Conservation (phyloP, 2,329 filamentous ascomycete genomes). For the Macrophomina tecta region DNA sequence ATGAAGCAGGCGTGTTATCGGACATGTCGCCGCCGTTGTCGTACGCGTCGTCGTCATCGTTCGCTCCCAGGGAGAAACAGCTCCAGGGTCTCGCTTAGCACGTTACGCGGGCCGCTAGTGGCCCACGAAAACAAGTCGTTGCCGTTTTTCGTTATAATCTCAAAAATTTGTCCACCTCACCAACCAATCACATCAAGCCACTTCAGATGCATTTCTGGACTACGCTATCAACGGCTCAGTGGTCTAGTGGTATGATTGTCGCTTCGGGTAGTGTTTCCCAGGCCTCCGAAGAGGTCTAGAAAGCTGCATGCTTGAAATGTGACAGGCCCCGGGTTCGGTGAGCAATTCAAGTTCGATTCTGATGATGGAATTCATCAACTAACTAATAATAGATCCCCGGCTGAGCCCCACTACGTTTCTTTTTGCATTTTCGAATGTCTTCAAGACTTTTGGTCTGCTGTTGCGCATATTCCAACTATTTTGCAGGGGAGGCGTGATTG, state of each 20-base stretch:
- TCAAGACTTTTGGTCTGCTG: neutral
- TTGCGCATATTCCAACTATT: neutral
- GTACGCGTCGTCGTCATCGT: neutral
- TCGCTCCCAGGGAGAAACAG: neutral
- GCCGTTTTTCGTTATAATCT: neutral
- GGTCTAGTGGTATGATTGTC: slow-evolving; percentile 75
- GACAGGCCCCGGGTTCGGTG: slow-evolving; percentile 17
- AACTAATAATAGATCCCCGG: slow-evolving; percentile 4
- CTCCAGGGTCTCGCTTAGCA: neutral
- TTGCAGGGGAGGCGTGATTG: too few species aligned
- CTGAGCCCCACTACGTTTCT: neutral
- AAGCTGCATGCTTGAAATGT: neutral
- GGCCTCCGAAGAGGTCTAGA: neutral
- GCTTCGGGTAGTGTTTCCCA: slow-evolving; percentile 60
- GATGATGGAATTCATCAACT: neutral
- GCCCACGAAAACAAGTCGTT: neutral
- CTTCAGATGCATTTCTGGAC: neutral
- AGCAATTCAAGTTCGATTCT: slow-evolving; percentile 10
- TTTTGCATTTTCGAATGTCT: neutral
- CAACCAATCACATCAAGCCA: neutral
- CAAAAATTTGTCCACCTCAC: neutral
- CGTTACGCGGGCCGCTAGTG: neutral
- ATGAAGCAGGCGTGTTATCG: too few species aligned
- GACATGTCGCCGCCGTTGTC: neutral
- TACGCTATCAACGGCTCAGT: slow-evolving; percentile 37